Evolutionary conservation across 208 protist species (phyloP), one percentile per base, ranked within the genome.

Genomic region (Acanthamoeba lenticulata): DNA sequence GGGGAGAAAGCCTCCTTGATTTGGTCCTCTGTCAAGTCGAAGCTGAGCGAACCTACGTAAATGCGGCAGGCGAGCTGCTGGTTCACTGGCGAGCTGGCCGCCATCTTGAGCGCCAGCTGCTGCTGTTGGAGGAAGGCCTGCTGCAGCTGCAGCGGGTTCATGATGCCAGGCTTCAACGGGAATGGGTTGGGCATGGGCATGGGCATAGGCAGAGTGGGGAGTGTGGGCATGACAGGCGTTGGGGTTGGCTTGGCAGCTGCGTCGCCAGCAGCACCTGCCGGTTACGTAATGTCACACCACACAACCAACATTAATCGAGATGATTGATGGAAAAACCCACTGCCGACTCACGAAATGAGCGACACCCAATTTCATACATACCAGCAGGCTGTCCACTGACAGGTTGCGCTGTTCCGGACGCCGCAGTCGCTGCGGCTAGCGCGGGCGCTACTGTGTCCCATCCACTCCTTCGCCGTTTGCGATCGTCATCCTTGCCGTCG

Each of bases 31-130:
- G 60, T 85, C 60, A 72, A 29, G 17, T 93, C 89, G 27, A 74
- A 93, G 89, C 47, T 74, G 45, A 93, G 60, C 29, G 52, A 81
- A 27, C 89, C 89, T 15, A 93, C 89, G 21, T 93, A 93, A 15
- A 93, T 79, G 42, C 89, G 89, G 65, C 83, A 90, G 15, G 83
- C 83, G 11, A 90, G 55, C 65, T 74, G 65, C 32, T 74, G 65
- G 42, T 83, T 83, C 38, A 34, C 32, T 17, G 74, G 74, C 38
- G 42, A 1, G 17, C 74, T 83, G 74, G 74, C 36, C 2, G 74
- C 74, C 27, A 34, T 47, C 55, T 90, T 90, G n/a, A 69, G 83
- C 21, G 83, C 49, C 24, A 45, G 24, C 83, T 90, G 49, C 52
- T 69, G 83, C 15, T 90, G 49, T 57, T 69, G 83, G 32, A 67